Conservation (phyloP, 768 basidiomycete genomes). For the Tulasnella sp. region DNA sequence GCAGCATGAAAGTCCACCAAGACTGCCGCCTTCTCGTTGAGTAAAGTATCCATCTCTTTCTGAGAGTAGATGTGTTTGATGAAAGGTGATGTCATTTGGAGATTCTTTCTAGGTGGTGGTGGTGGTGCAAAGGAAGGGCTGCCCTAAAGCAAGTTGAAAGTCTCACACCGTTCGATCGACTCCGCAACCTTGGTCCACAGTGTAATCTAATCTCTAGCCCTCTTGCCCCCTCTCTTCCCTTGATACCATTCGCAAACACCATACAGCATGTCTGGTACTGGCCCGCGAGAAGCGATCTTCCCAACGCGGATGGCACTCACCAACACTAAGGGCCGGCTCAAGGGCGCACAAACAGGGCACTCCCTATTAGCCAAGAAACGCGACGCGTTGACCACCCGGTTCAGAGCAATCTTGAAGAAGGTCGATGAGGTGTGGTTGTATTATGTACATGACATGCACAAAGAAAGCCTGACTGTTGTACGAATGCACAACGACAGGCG, state of each 20-base stretch:
- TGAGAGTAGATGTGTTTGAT: constrained; percentile 1
- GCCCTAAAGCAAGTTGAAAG: background rate
- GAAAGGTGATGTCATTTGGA: constrained; percentile 7
- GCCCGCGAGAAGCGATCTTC: constrained; percentile 85
- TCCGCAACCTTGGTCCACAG: background rate
- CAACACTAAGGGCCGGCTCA: constrained; percentile 80
- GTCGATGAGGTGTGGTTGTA: constrained; percentile 81
- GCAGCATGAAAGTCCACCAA: constrained; percentile 13
- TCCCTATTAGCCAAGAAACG: constrained; percentile 94
- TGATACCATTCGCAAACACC: background rate
- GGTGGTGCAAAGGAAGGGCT: constrained; percentile 1
- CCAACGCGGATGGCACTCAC: constrained; percentile 97
- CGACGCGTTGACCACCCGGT: constrained; percentile 90
- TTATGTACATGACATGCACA: background rate
- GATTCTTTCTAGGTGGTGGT: background rate
- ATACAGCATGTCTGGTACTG: constrained; percentile 72
- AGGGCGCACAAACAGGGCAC: constrained; percentile 90
- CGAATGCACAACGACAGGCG: constrained; percentile 45
- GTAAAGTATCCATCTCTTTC: background rate
- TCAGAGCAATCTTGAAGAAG: constrained; percentile 86
- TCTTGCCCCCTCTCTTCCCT: background rate
- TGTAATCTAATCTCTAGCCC: background rate
- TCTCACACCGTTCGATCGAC: too few relatives aligned
- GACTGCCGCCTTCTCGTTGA: constrained; percentile 3
- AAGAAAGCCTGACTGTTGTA: constrained; percentile 15